Base-by-base conservation (phyloP, 2,329 filamentous ascomycete genomes). In the Aspergillus tubingensis region DNA sequence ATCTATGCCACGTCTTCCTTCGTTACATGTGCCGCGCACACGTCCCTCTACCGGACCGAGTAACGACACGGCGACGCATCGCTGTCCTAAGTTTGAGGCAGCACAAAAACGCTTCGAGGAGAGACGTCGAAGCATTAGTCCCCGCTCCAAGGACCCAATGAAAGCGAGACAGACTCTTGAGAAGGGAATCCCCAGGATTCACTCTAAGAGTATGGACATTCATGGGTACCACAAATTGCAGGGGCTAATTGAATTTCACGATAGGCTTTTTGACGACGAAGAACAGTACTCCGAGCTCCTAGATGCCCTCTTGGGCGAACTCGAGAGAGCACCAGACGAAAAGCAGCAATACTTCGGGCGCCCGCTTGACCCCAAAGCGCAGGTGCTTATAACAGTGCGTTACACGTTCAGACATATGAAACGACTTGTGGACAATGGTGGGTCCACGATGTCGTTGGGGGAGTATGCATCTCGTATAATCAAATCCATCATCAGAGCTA, bases 211-310 rank as follows among this genome's bases (percentile, higher is more conserved):
- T 2, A 73, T 80, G 62, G 77, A 79, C 55, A 74, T 78, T 19
- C 73, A 74, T 41, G 77, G 76, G 25, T 79, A 79, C 59, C 73
- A 77, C 7, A 79, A 79, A 60, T 64, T 80, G 5, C 78, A 80
- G 59, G 70, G 70, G 4, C 63, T 80, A 15, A 74, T 79, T 62
- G 70, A 75, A 59, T 72, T 72, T 49, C 74, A 77, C 25, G 69
- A 75, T 25, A 65, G 70, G 6, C 70, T 79, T 25, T 73, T 76
- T 17, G 63, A 69, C 19, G 71, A 75, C 30, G 72, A 74, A 41
- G 65, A 65, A 19, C 74, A 76, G 43, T 79, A 76, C 62, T 71
- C 76, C 57, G 68, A 73, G 30, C 68, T 79, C 60, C 61, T 80
- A 2, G 53, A 74, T 32, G 76, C 76, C 25, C 65, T 80, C 38